Evolutionary conservation across 768 basidiomycete species (phyloP).

Genomic region (Panaeolus cyanescens): DNA sequence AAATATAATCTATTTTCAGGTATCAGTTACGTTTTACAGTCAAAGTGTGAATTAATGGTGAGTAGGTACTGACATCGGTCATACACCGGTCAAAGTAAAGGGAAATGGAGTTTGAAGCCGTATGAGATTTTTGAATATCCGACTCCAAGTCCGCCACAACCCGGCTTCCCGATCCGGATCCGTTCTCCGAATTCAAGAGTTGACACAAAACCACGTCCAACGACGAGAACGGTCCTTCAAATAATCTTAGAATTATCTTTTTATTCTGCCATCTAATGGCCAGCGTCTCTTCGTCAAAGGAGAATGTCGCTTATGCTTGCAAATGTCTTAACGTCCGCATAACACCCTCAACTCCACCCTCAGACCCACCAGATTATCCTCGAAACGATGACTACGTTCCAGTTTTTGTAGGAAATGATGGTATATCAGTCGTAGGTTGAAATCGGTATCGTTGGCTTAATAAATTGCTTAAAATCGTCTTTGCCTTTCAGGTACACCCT

Average conservation of each 20-base stretch:
- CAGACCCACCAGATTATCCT: conserved; percentile 31
- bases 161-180: conserved; percentile 45
- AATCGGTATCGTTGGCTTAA: conserved; percentile 12
- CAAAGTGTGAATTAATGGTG: neutral
- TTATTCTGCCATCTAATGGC: conserved; percentile 27
- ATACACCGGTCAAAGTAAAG: neutral
- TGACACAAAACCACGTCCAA: conserved; percentile 23
- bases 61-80: neutral
- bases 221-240: conserved; percentile 16
- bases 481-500: conserved; percentile 53
- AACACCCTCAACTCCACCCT: conserved; percentile 34
- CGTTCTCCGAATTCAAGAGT: conserved; percentile 26
- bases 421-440: conserved; percentile 60
- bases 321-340: conserved; percentile 74
- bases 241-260: conserved; percentile 5
- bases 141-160: conserved; percentile 26
- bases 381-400: conserved; percentile 46
- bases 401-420: conserved; percentile 67
- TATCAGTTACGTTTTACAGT: conserved; percentile 2
- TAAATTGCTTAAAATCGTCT: conserved; percentile 10
- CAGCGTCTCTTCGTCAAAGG: conserved; percentile 22
- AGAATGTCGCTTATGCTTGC: conserved; percentile 49
- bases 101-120: neutral
- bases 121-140: conserved; percentile 10
- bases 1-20: conserved; percentile 15